A percentile compares a stretch with the other conserved stretches of the same genome.
Evolutionary conservation across 1,284 basidiomycete species (phyloP).

Genomic region (Pholiota adiposa): DNA sequence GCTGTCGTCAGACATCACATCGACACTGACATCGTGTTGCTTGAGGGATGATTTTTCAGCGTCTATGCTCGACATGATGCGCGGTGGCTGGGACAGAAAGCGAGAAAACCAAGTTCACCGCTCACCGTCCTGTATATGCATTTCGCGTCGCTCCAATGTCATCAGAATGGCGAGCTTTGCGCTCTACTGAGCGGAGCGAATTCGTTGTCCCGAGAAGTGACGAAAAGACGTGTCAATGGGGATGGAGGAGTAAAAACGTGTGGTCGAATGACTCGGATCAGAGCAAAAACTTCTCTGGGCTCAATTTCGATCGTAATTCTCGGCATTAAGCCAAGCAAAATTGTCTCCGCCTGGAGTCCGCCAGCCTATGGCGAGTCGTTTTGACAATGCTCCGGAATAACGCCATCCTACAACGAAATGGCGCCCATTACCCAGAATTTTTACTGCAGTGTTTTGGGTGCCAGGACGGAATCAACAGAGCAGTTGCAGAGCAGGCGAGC

Average conservation of each 20-base stretch:
- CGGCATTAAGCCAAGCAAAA: background rate
- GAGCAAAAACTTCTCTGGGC: background rate
- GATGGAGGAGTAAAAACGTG: background rate
- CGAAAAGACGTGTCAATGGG: background rate
- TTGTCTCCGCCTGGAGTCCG: background rate
- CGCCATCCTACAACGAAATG: background rate
- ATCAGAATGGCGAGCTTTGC: constrained; percentile 12
- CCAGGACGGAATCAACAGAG: background rate
- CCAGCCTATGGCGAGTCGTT: background rate
- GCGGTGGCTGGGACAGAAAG: background rate
- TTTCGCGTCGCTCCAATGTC: background rate
- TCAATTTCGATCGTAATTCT: background rate
- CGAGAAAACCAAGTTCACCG: background rate
- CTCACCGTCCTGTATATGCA: background rate
- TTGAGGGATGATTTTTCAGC: constrained; percentile 1
- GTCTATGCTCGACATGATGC: constrained; percentile 1
- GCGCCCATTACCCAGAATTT: background rate
- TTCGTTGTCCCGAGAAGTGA: constrained; percentile 3
- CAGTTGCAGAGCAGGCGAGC: too few species aligned
- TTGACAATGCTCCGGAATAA: background rate
- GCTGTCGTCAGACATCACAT: constrained; percentile 4
- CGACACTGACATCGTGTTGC: background rate
- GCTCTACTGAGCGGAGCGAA: background rate
- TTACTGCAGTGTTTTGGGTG: background rate
- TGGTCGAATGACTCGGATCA: background rate